Evolutionary conservation across 768 basidiomycete genomes (phyloP).

Genomic region (Russula brevipes): DNA sequence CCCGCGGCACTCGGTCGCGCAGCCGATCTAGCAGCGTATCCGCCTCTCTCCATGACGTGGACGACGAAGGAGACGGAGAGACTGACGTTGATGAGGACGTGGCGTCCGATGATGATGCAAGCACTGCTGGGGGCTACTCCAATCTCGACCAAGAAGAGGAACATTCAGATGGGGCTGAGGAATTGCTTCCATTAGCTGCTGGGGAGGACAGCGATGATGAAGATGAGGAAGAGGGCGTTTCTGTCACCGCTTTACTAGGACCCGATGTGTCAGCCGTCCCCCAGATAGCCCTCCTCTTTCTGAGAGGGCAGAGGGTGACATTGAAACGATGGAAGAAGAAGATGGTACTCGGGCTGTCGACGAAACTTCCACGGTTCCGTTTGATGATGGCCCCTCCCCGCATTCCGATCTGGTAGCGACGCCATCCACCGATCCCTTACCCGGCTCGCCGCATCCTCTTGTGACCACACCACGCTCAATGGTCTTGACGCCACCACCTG

Average conservation of each 20-base stretch:
- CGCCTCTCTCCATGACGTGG: slow-evolving; percentile 24
- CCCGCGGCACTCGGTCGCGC: slow-evolving; percentile 43
- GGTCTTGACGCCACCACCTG: slow-evolving; percentile 3
- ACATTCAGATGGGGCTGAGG: slow-evolving; percentile 28
- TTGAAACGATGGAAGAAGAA: slow-evolving; percentile 12
- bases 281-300: not conserved
- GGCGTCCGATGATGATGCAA: slow-evolving; percentile 31
- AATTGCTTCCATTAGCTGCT: not conserved
- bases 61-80: slow-evolving; percentile 12
- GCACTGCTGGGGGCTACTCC: slow-evolving; percentile 21
- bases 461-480: slow-evolving; percentile 5
- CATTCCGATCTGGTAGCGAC: slow-evolving; percentile 16
- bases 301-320: slow-evolving; percentile 17
- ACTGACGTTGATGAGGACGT: slow-evolving; percentile 27
- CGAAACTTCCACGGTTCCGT: not conserved
- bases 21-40: slow-evolving; percentile 52
- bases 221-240: slow-evolving; percentile 31
- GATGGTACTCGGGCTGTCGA: not conserved
- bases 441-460: not conserved
- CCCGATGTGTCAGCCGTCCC: not conserved
- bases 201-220: slow-evolving; percentile 38
- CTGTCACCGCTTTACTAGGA: slow-evolving; percentile 14
- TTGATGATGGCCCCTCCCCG: slow-evolving; percentile 13
- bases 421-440: slow-evolving; percentile 18
- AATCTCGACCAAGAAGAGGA: slow-evolving; percentile 24